Percentiles rank a stretch among this genome's conserved stretches.
Evolutionary conservation across 306 rosid species (phyloP).

Genomic region (Prunus armeniaca): DNA sequence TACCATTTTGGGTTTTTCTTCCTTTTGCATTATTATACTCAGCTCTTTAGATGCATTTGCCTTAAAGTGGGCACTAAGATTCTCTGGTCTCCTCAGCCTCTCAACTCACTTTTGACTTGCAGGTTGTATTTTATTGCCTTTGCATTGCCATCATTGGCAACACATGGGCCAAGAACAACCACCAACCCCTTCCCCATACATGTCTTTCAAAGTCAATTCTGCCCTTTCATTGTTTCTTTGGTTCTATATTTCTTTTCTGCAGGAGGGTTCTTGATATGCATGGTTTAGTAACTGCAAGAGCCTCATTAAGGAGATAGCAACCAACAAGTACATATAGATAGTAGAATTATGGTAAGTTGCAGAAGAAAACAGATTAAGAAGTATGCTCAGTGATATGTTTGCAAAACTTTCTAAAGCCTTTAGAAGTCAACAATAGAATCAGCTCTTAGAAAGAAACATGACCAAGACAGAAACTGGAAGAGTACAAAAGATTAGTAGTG

Average conservation of each 20-base stretch:
- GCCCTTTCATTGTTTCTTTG: not conserved
- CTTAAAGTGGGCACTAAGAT: conserved; percentile 43
- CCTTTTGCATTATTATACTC: conserved; percentile 30
- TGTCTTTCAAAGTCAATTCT: conserved; percentile 10
- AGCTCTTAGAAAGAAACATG: not conserved
- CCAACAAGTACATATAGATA: no score
- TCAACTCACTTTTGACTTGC: conserved; percentile 51
- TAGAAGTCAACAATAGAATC: conserved; percentile 6
- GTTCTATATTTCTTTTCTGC: no score
- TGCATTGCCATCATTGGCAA: conserved; percentile 12
- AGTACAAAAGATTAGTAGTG: conserved; percentile 40
- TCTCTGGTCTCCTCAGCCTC: conserved; percentile 38
- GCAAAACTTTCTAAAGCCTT: not conserved
- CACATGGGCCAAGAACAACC: conserved; percentile 11
- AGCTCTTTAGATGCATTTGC: conserved; percentile 14
- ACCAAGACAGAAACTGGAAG: conserved; percentile 19
- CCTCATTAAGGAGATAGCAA: not conserved
- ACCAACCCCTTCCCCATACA: not conserved
- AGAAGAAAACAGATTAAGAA: not conserved
- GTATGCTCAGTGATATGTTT: not conserved
- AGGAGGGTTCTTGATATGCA: no score
- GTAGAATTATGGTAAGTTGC: no score
- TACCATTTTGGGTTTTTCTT: conserved; percentile 12
- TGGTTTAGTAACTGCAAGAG: no score
- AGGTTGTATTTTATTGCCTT: conserved; percentile 4